phyloP scores from a whole-genome alignment of 2,329 filamentous ascomycete genomes.

The Penicillium sp. region DNA sequence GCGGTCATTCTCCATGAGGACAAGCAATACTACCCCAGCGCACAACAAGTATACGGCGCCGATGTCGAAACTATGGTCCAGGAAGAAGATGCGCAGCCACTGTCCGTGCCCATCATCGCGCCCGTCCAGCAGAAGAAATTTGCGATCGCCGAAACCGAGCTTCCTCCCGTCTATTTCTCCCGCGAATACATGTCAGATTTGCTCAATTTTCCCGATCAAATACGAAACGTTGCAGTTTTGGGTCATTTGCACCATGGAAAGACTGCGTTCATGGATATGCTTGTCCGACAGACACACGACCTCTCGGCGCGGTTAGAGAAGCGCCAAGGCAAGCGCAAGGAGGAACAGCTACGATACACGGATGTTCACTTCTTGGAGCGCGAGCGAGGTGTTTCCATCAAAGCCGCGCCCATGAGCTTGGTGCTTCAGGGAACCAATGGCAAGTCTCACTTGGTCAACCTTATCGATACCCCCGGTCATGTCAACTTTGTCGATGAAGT shows the following conservation, averaged over 20 bases:
- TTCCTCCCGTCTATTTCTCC: slow-evolving; percentile 85
- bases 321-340: slow-evolving; percentile 75
- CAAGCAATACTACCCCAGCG: slow-evolving; percentile 99
- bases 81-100: slow-evolving; percentile 92
- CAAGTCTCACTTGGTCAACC: slow-evolving; percentile 93
- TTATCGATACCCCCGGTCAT: slow-evolving; percentile 94
- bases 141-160: slow-evolving; percentile 84
- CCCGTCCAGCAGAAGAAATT: slow-evolving; percentile 96
- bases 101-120: slow-evolving; percentile 89
- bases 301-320: slow-evolving; percentile 77
- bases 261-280: slow-evolving; percentile 97
- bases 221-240: slow-evolving; percentile 86
- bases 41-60: slow-evolving; percentile 88
- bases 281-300: slow-evolving; percentile 93
- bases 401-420: slow-evolving; percentile 91
- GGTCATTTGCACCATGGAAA: slow-evolving; percentile 97
- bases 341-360: slow-evolving; percentile 92
- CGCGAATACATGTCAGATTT: slow-evolving; percentile 92
- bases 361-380: slow-evolving; percentile 88
- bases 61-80: slow-evolving; percentile 96
- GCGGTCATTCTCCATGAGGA: slow-evolving; percentile 98
- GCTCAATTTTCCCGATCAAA: slow-evolving; percentile 94
- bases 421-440: slow-evolving; percentile 84
- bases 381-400: slow-evolving; percentile 87
- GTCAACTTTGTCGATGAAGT: slow-evolving; percentile 99